Base-by-base conservation (phyloP, 1,284 basidiomycete species). In the Leccinum subrobustum region DNA sequence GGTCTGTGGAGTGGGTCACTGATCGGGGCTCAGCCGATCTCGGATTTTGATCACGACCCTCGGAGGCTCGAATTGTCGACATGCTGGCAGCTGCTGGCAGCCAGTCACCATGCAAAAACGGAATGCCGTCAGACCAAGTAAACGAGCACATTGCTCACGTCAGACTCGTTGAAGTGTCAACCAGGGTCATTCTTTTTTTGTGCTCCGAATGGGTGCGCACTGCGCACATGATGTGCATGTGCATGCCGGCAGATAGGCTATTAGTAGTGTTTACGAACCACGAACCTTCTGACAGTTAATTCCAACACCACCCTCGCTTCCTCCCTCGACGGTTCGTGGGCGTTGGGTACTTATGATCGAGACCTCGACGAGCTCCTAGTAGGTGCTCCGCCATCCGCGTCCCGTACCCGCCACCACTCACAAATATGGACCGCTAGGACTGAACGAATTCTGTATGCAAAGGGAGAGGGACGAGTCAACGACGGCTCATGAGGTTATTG, bases 251-350 rank as follows among this genome's bases (percentile, higher is more conserved):
- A 6, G 7, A 14, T 14, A 29, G 27, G 37, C 6, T 39, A 7
- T 33, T 31, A 4, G 4, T 11, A 31, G 14, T n/a, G 37, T n/a
- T 39, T 39, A 14, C 37, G 7, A 39, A 39, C 39, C 8, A 42
- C 39, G 39, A 42, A 42, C 39, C 39, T 42, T 42, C n/a, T 42
- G 39, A 18, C 39, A 42, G 39, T 42, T 8, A 42, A 18, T n/a
- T 83, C 81, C 54, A 79, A 70, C 4, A 85, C 80, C n/a, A 84
- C 77, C 47, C 75, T 73, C 3, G 75, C 79, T 64, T 83, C 82
- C 18, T 70, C 61, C 66, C 76, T 80, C 47, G 65, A 56, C 4
- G 81, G 78, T 62, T 83, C 82, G 35, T 83, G 78, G 16, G 61
- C 64, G 59, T 82, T 83, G 54, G 70, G 63, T 1, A 33, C 1